Base-by-base conservation (phyloP, 2,329 filamentous ascomycete genomes). In the Fusarium irregulare region DNA sequence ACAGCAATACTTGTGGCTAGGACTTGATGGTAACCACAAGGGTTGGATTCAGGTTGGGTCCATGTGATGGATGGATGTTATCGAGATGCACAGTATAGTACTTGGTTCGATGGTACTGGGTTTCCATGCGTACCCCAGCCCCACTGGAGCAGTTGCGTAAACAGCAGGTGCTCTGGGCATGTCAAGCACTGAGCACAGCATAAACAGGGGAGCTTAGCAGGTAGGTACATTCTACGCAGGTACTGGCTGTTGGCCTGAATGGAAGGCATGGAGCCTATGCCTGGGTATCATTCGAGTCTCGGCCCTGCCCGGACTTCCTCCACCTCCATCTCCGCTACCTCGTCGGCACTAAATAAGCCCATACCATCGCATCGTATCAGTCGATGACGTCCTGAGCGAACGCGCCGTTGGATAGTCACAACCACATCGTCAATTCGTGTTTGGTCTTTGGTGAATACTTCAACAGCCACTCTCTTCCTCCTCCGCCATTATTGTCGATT, bases 381-480 rank as follows among this genome's bases (percentile, higher is more conserved):
- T 74, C 72, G 64, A 74, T 74, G 72, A 74, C 72, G 72, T 74
- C 63, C 70, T 74, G 72, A 74, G 62, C 53, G 56, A 70, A 50
- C 59, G 50, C 56, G 55, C 53, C 32, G 61, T 49, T 60, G 45
- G 41, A 74, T 44, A 42, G 46, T 48, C 62, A 59, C 45, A 58
- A 67, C 28, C 34, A 56, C 54, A 48, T 68, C 42, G 46, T 46
- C 47, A 60, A 55, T 44, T 50, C 46, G 23, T 46, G 41, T 51
- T 54, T 54, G 14, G 44, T 44, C 44, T 56, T 49, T 44, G 56
- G 60, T 23, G 49, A 56, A 71, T 46, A 51, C 18, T 18, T 12
- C 18, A 23, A 13, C 23, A 18, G 34, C 60, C 64, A 55, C 30
- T 44, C 50, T 20, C 45, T 60, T 44, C 34, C 28, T 18, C 55